These are phyloP conservation scores for Anastatica hierochuntica DNA, from an alignment of 345 rosid species.

Conservation along the genomic window DNA sequence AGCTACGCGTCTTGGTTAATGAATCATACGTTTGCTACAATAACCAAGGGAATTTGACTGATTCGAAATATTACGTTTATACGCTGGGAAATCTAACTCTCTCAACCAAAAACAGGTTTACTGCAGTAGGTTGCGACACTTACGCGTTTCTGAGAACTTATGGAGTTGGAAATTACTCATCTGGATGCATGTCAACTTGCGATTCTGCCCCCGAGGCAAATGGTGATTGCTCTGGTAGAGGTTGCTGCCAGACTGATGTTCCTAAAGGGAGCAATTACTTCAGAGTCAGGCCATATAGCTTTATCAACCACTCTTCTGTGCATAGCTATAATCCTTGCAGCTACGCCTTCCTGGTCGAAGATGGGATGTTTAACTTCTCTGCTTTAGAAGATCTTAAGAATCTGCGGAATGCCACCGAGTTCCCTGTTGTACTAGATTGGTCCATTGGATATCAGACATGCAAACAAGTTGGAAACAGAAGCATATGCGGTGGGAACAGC, in stretches of 20 bases:
- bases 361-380: constrained; percentile 8
- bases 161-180: too few species aligned
- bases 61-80: background rate
- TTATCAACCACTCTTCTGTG: too few species aligned
- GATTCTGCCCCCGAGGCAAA: too few species aligned
- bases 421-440: constrained; percentile 31
- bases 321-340: constrained; percentile 1
- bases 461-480: background rate
- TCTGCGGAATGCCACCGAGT: background rate
- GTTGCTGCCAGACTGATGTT: too few species aligned
- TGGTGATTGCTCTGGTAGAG: too few species aligned
- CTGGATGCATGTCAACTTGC: too few species aligned
- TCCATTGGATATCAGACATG: constrained; percentile 22
- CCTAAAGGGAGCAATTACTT: too few species aligned
- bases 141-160: too few species aligned
- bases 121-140: constrained; percentile 25
- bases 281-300: too few species aligned
- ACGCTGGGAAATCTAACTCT: background rate
- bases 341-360: constrained; percentile 16
- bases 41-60: background rate
- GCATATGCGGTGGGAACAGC: background rate
- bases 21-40: background rate
- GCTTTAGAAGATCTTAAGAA: background rate
- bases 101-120: constrained; percentile 19
- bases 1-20: constrained; percentile 2